Percentiles rank a stretch among this genome's conserved stretches.
Conservation (phyloP, 2,329 filamentous ascomycete genomes). For the Akanthomyces muscarius region DNA sequence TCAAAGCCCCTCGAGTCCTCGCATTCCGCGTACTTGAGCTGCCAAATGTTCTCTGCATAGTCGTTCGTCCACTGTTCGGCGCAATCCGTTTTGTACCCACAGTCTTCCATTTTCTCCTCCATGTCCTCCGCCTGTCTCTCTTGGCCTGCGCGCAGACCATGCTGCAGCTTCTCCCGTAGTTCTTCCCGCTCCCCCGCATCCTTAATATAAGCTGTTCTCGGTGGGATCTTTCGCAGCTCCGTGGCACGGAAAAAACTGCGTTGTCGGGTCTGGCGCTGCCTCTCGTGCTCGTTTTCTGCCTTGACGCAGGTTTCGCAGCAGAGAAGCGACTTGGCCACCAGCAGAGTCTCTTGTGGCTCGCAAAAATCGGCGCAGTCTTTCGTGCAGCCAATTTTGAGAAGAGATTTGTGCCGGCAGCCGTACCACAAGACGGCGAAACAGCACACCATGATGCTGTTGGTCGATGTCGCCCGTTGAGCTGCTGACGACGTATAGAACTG, state of each 20-base stretch:
- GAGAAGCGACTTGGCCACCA: neutral
- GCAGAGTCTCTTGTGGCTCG: slow-evolving; percentile 17
- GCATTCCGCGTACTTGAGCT: neutral
- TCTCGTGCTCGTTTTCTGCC: neutral
- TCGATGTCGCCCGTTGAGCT: neutral
- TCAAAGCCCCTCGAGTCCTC: neutral
- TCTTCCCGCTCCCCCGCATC: no score
- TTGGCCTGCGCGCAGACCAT: no score
- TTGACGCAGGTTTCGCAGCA: neutral
- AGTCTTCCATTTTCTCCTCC: neutral
- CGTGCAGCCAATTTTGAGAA: slow-evolving; percentile 29
- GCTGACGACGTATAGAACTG: neutral
- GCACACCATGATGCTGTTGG: slow-evolving; percentile 27
- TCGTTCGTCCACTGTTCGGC: neutral
- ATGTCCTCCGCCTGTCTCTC: no score
- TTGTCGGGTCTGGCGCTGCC: no score
- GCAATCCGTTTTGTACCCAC: neutral
- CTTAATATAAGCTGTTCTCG: neutral
- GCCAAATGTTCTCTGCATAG: neutral
- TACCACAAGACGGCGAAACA: slow-evolving; percentile 27
- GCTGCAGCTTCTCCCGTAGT: no score
- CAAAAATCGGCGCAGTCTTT: slow-evolving; percentile 25
- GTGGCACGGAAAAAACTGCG: no score
- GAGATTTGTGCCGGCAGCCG: slow-evolving; percentile 26
- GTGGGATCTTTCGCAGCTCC: no score